Base-by-base conservation (phyloP, 352 stramenopile genomes). In the Stramenopiles sp. region DNA sequence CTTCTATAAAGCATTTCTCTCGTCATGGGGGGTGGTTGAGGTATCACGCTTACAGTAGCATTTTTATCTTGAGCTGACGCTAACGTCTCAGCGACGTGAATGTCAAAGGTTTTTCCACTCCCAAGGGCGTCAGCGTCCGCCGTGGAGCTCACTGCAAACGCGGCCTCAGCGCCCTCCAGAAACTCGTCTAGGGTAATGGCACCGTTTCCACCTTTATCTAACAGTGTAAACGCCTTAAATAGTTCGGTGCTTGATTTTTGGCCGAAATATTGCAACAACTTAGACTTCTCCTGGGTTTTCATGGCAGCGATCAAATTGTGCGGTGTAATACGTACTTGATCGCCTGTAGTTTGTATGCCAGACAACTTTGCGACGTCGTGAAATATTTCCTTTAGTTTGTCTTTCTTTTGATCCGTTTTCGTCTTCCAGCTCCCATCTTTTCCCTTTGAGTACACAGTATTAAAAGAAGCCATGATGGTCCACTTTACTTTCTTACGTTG, bases 321-420 rank as follows among this genome's bases (percentile, higher is more conserved):
- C 30, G 71, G 71, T 31, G 71, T 78, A 33, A 78, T 78, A 14
- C 8, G 4, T 55, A 14, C 39, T 14, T 55, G 4, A 4, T 14
- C 39, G 14, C 14, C 39, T 14, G 4, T 14, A 14, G 4, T 33
- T 31, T 31, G 4, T 31, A 33, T 78, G 22, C 22, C 22, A 14
- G 30, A 33, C 31, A 78, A 78, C 4, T 14, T 33, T 14, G 71
- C 71, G 4, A 78, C 22, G 8, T 78, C 71, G 30, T 78, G 4
- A 33, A 78, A 78, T 33, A 78, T 33, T 14, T 33, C 31, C 22
- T 78, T 78, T 78, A 78, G 22, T 33, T 33, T 78, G 22, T 78
- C 71, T 78, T 78, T 31, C 22, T 78, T 78, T 78, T 78, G 30
- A 33, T 78, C 71, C 71, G 71, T 78, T 14, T 33, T 33, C 14